A percentile compares a stretch with the other conserved stretches of the same genome.
Conservation (phyloP, 129 eudicot species). For the Erigeron canadensis region DNA sequence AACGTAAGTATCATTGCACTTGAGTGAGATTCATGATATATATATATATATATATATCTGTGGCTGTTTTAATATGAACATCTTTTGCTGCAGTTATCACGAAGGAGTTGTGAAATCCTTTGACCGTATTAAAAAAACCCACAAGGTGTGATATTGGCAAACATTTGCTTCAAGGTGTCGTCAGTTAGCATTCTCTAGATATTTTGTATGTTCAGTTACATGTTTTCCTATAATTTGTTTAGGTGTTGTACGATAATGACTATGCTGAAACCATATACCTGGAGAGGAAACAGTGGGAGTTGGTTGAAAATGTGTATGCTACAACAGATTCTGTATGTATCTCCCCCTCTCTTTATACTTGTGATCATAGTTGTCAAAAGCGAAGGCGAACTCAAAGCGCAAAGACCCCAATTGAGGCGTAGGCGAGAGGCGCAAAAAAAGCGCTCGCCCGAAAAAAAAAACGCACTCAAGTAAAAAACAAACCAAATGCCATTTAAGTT, state of each 20-base stretch:
- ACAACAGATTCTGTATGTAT: constrained; percentile 11
- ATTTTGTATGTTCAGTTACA: background rate
- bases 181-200: background rate
- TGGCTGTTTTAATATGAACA: background rate
- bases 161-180: background rate
- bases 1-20: constrained; percentile 35
- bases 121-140: constrained; percentile 13
- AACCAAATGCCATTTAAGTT: too few species aligned
- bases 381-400: too few species aligned
- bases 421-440: too few species aligned
- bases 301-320: constrained; percentile 33
- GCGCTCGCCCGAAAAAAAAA: too few species aligned
- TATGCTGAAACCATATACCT: constrained; percentile 29
- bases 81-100: constrained; percentile 26
- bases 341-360: constrained; percentile 17
- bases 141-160: constrained; percentile 25
- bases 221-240: constrained; percentile 6
- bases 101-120: constrained; percentile 27
- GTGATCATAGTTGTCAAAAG: too few species aligned
- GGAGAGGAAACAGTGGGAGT: constrained; percentile 25
- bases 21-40: constrained; percentile 4
- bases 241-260: constrained; percentile 37
- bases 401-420: too few species aligned
- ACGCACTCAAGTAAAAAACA: too few species aligned
- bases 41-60: too few species aligned